Evolutionary conservation across 78 protist species (phyloP).

Genomic region (Dictyostelium brefeldianum): DNA sequence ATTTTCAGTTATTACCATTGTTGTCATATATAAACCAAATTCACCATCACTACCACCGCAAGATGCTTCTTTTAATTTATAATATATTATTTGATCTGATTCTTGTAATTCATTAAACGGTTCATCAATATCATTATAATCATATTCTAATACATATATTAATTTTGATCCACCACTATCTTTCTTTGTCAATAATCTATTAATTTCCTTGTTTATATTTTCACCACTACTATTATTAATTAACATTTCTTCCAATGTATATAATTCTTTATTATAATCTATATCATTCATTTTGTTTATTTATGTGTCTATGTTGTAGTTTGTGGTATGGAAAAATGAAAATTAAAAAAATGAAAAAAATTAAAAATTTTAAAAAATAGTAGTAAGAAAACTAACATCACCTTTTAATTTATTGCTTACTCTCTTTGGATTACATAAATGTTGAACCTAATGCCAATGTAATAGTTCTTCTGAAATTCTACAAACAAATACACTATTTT

Average conservation of each 20-base stretch:
- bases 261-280: conserved; percentile 16
- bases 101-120: not conserved
- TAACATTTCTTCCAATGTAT: conserved; percentile 2
- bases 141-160: not conserved
- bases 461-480: too few species aligned
- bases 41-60: not conserved
- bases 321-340: not conserved
- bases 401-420: too few species aligned
- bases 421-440: too few species aligned
- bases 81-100: not conserved
- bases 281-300: conserved; percentile 1
- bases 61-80: not conserved
- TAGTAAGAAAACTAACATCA: too few species aligned
- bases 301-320: not conserved
- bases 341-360: not conserved
- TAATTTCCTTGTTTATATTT: not conserved
- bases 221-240: not conserved
- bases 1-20: not conserved
- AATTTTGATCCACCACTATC: not conserved
- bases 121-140: not conserved
- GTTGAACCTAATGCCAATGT: too few species aligned
- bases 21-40: not conserved
- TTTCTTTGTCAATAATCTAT: not conserved
- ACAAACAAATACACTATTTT: not conserved
- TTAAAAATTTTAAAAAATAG: not conserved